Conservation (phyloP, 1,284 basidiomycete species). For the Austropuccinia psidii region DNA sequence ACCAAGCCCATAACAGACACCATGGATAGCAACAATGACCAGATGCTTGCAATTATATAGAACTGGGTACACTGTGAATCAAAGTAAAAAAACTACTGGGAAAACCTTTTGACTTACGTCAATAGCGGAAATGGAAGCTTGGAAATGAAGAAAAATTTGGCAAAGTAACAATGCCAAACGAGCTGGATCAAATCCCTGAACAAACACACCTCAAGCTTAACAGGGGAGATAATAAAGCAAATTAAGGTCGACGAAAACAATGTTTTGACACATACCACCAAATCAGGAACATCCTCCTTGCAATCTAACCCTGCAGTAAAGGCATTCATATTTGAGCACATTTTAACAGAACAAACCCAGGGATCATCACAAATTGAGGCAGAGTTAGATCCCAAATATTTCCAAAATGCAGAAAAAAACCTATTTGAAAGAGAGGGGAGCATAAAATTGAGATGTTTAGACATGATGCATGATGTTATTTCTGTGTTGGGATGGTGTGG, state of each 20-base stretch:
- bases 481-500: no score
- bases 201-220: conserved; percentile 38
- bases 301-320: conserved; percentile 48
- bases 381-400: conserved; percentile 44
- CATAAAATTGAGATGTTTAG: not conserved
- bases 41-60: conserved; percentile 69
- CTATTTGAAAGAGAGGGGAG: not conserved
- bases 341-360: conserved; percentile 44
- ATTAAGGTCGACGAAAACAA: not conserved
- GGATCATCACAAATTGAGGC: conserved; percentile 41
- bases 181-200: conserved; percentile 41
- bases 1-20: conserved; percentile 65
- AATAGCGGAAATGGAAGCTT: conserved; percentile 41
- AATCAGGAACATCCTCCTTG: conserved; percentile 25
- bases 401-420: conserved; percentile 39
- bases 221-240: not conserved
- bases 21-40: conserved; percentile 76
- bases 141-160: conserved; percentile 45
- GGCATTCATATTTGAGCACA: conserved; percentile 42
- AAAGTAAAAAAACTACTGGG: no score
- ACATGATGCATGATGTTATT: no score
- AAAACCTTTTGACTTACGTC: no score
- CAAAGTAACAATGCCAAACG: conserved; percentile 43
- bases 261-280: not conserved
- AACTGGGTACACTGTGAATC: conserved; percentile 47